phyloP scores from a whole-genome alignment of 257 asterid species.

The Nicotiana attenuata region DNA sequence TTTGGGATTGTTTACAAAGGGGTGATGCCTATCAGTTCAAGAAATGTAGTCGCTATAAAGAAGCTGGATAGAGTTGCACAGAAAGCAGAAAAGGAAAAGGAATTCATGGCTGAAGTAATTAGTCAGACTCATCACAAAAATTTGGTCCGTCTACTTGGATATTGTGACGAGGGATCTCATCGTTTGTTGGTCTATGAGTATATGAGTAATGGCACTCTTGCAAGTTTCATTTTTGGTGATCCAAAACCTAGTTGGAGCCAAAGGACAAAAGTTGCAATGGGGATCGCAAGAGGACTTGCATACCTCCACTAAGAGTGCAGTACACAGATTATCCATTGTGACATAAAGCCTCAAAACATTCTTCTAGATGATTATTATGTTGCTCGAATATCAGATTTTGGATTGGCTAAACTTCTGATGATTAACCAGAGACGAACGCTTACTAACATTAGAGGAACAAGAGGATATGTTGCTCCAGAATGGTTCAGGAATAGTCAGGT shows the following conservation, averaged over 20 bases:
- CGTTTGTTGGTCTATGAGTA: constrained; percentile 34
- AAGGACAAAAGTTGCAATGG: constrained; percentile 25
- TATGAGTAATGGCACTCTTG: constrained; percentile 31
- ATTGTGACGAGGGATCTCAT: constrained; percentile 23
- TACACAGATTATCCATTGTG: constrained; percentile 29
- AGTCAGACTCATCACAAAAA: constrained; percentile 40
- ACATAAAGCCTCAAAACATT: constrained; percentile 10
- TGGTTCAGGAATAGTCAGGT: constrained; percentile 17
- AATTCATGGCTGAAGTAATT: constrained; percentile 36
- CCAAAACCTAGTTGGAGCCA: constrained; percentile 25
- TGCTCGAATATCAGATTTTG: constrained; percentile 15
- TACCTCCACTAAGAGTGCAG: constrained; percentile 38
- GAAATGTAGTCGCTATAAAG: constrained; percentile 22
- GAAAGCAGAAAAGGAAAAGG: constrained; percentile 24
- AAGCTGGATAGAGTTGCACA: constrained; percentile 20
- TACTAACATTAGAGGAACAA: constrained; percentile 10
- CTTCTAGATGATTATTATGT: not conserved
- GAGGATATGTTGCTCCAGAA: constrained; percentile 7
- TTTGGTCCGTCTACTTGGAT: constrained; percentile 29
- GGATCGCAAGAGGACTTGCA: constrained; percentile 29
- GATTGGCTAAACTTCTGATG: constrained; percentile 10
- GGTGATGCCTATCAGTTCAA: not conserved
- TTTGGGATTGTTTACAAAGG: too few species aligned
- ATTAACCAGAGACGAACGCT: constrained; percentile 13
- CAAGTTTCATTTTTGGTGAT: constrained; percentile 20